These are phyloP conservation scores for Chlamydomonas incerta DNA, from an alignment of 139 green algal genomes.

Conservation along the genomic window DNA sequence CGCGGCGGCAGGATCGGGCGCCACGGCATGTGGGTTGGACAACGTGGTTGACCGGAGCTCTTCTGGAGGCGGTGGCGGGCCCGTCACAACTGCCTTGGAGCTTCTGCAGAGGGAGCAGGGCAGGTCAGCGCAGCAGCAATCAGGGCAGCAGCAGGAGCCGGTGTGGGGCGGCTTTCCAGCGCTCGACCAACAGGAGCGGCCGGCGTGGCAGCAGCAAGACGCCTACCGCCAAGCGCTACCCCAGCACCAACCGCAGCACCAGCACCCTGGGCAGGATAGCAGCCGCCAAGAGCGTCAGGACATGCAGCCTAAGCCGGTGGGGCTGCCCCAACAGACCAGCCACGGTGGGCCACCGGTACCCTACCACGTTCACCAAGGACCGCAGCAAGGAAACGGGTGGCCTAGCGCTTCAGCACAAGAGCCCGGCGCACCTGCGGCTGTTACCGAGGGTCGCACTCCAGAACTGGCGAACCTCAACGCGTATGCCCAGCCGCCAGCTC, in stretches of 20 bases:
- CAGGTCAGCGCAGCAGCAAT: neutral
- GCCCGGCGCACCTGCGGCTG: too few relatives aligned
- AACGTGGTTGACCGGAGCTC: neutral
- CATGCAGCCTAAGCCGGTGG: neutral
- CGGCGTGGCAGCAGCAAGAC: neutral
- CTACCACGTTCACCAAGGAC: too few relatives aligned
- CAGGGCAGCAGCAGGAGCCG: neutral
- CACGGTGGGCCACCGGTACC: too few relatives aligned
- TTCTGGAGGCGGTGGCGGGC: neutral
- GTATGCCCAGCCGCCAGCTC: neutral
- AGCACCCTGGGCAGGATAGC: too few relatives aligned
- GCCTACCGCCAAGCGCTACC: neutral
- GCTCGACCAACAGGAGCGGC: neutral
- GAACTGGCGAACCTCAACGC: neutral
- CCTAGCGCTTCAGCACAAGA: too few relatives aligned
- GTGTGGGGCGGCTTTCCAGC: neutral
- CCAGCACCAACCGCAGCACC: too few relatives aligned
- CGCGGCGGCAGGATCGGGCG: neutral
- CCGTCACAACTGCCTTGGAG: neutral
- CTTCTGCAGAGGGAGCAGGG: slow-evolving; percentile 12
- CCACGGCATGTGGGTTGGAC: neutral
- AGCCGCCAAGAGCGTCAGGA: neutral
- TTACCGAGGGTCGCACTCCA: too few relatives aligned
- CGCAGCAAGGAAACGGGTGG: too few relatives aligned
- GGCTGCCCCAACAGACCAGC: too few relatives aligned